Evolutionary conservation across 768 basidiomycete genomes (phyloP), one percentile per base, ranked within the genome.

Genomic region (Guyanaporus albipodus): DNA sequence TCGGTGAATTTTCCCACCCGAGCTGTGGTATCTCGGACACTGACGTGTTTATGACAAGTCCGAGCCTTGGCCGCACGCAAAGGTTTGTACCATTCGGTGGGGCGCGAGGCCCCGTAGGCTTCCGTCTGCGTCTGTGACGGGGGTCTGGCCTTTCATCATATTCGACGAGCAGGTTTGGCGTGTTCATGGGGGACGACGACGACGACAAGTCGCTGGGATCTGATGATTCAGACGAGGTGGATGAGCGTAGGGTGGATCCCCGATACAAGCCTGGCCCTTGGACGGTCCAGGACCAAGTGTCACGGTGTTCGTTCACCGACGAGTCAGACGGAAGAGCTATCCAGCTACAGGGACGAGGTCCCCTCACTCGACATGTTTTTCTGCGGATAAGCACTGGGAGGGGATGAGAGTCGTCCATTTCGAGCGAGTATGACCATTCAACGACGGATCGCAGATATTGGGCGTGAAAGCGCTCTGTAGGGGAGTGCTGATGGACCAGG

Each of bases 271-370:
- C 40, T 10, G 49, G 8, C n/a, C 32, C 34, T 32, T 14, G 41
- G 24, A 49, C 26, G 24, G 28, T 4, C 57, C 59, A 67, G 18
- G 50, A 40, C 57, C 57, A 60, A 1, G 27, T 38, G 8, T 64
- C 59, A 4, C 15, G 46, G 14, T 48, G 38, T 6, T 52, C 62
- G 3, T 38, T 50, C 8, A 6, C 40, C 24, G 51, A 42, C 2
- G 59, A 49, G 18, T 60, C 57, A 4, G 49, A 42, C 4, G 49
- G 44, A 23, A 48, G 37, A 9, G 58, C 44, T 18, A 49, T 17
- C 57, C 57, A 62, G 52, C 64, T 65, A 36, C 44, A 56, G 23
- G 64, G 66, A 39, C 64, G 64, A 17, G 66, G 64, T 19, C 64
- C 64, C 40, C 52, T 57, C 14, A 66, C 46, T 41, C 56, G 57